Evolutionary conservation across 108 stramenopile genomes (phyloP).

Genomic region (Cylindrotheca closterium): DNA sequence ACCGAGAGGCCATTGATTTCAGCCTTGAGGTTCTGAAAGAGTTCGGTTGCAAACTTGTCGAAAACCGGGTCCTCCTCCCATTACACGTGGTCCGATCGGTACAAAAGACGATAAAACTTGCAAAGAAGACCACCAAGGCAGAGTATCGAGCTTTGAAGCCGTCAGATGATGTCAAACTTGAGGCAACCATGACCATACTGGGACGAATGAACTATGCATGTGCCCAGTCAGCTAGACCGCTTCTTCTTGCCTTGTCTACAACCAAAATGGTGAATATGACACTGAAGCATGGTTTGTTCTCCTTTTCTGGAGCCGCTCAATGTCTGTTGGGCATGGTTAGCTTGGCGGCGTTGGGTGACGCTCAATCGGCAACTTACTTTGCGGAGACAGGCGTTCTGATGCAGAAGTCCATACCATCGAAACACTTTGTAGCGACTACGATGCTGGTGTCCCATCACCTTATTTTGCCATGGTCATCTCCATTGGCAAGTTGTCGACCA

Average conservation of each 20-base stretch:
- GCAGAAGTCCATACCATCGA: not conserved
- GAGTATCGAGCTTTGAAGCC: not conserved
- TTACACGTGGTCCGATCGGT: not conserved
- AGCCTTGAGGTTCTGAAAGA: constrained; percentile 8
- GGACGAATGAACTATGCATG: not conserved
- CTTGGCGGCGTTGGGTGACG: not conserved
- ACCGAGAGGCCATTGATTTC: not conserved
- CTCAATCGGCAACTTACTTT: not conserved
- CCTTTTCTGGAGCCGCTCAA: not conserved
- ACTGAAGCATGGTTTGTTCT: not conserved
- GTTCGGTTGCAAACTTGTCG: not conserved
- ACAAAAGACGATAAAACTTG: not conserved
- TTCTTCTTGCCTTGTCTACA: not conserved
- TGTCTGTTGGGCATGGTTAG: not conserved
- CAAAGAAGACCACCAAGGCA: not conserved
- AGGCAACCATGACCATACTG: not conserved
- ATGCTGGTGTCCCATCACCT: not conserved
- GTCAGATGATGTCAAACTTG: not conserved
- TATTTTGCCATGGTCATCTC: not conserved
- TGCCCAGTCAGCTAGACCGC: not conserved
- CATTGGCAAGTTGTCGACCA: not conserved
- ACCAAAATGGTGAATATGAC: not conserved
- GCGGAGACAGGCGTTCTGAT: not conserved
- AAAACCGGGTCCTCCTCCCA: not conserved
- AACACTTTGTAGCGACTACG: not conserved